A percentile compares a stretch with the other conserved stretches of the same genome.
Conservation (phyloP, 208 protist genomes). For the Trypanosoma mega region DNA sequence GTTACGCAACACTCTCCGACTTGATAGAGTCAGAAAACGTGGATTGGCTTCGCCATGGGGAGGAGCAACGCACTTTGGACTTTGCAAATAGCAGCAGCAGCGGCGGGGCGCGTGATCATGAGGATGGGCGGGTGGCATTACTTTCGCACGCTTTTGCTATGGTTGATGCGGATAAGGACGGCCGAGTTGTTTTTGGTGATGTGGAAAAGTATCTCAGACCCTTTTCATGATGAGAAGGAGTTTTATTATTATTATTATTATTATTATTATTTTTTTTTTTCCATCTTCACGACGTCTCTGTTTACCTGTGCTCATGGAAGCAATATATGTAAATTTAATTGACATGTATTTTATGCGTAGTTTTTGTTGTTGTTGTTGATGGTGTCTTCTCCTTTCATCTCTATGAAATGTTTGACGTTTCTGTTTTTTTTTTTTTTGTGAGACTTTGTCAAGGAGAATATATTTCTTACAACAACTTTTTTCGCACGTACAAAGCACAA, state of each 20-base stretch:
- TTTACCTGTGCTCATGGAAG: background rate
- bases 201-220: slow-evolving; percentile 29
- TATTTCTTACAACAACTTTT: too few relatives aligned
- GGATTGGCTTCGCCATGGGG: slow-evolving; percentile 11
- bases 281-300: background rate
- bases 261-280: background rate
- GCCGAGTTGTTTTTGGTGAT: slow-evolving; percentile 49
- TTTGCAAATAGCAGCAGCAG: background rate
- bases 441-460: too few relatives aligned
- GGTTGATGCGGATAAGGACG: slow-evolving; percentile 52
- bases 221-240: background rate
- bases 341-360: background rate
- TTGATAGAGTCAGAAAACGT: slow-evolving; percentile 25
- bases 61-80: background rate
- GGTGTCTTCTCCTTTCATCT: too few relatives aligned
- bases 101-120: background rate
- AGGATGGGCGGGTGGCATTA: slow-evolving; percentile 11
- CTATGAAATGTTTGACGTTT: too few relatives aligned
- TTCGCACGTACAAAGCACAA: too few relatives aligned
- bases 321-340: background rate
- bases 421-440: too few relatives aligned
- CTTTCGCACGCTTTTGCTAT: slow-evolving; percentile 54
- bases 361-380: slow-evolving; percentile 1
- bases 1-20: slow-evolving; percentile 49
- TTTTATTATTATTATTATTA: background rate